Base-by-base conservation (phyloP, 495 filamentous ascomycete species). In the Hypoxylon intermedium region DNA sequence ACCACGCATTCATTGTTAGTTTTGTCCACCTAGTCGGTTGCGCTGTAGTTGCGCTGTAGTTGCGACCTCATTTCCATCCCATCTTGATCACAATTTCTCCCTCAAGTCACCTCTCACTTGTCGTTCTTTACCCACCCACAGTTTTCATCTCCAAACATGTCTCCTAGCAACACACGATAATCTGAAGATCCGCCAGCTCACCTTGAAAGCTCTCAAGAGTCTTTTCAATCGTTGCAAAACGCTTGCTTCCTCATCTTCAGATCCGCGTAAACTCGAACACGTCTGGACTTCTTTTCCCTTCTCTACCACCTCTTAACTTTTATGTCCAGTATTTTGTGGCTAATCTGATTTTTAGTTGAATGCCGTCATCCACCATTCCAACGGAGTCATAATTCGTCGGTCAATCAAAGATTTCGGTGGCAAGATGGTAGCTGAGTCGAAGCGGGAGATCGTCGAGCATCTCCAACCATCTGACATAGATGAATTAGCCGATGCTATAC, bases 1-100 rank as follows among this genome's bases (percentile, higher is more conserved):
- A 82, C 50, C 72, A 76, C 24, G 75, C 77, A 11, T 82, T 80
- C 53, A 46, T 80, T 49, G 79, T 82, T 61, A 78, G 78, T 75
- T 9, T 37, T 24, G 31, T 21, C 20, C 36, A 18, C 11, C n/a
- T 44, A 15, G 3, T 9, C 12, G 12, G 5, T 34, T 34, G 7
- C 7, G 3, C 24, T 7, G 24, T 26, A 26, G 7, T 37, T n/a
- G 5, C 3, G 15, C 15, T 37, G 12, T 15, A 5, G 6, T 37
- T 5, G 34, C 34, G 6, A 5, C 41, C 11, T 21, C 20, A 3
- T 44, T 23, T 44, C 21, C 18, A 4, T 28, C 41, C 7, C 41
- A 15, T 44, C 21, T 41, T 16, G 5, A 1, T n/a, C n/a, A n/a
- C n/a, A n/a, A n/a, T n/a, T n/a, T n/a, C n/a, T n/a, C n/a, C n/a